Conservation (phyloP, 192 early-diverging fungal genomes). For the Entrophospora sp. region DNA sequence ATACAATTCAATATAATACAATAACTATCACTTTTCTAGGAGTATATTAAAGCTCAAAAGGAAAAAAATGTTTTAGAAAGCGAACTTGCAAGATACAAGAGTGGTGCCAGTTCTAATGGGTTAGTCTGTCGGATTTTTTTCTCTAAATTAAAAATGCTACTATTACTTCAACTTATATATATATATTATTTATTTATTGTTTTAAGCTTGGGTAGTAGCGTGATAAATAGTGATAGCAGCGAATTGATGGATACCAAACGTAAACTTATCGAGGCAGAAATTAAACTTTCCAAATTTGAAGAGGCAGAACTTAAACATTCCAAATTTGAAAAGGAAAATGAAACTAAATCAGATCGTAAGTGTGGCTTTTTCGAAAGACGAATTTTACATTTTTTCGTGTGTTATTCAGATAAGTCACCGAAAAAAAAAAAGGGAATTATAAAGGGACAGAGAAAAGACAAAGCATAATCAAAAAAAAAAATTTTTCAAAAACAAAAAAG, state of each 20-base stretch:
- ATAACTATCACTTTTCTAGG: constrained; percentile 17
- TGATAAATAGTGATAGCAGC: background rate
- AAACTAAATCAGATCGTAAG: constrained; percentile 31
- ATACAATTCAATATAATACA: background rate
- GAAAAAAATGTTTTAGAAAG: constrained; percentile 37
- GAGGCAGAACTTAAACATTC: too few species aligned
- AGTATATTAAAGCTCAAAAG: constrained; percentile 47
- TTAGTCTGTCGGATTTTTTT: constrained; percentile 9
- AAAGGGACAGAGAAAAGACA: background rate
- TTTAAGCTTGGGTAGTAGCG: too few species aligned
- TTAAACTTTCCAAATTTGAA: constrained; percentile 21
- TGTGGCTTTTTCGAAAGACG: background rate
- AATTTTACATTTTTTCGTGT: background rate
- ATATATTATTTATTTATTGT: background rate
- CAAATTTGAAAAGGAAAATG: constrained; percentile 28
- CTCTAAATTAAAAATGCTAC: constrained; percentile 20
- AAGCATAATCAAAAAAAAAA: background rate
- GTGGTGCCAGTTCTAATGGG: constrained; percentile 22
- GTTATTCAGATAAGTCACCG: background rate
- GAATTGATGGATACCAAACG: constrained; percentile 26
- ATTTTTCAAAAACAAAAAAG: background rate
- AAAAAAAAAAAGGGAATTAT: background rate
- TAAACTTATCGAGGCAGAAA: constrained; percentile 24
- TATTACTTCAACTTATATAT: constrained; percentile 21
- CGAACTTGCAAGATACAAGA: constrained; percentile 27